Evolutionary conservation across 352 stramenopile genomes (phyloP).

Genomic region (Elongisporangium undulatum): DNA sequence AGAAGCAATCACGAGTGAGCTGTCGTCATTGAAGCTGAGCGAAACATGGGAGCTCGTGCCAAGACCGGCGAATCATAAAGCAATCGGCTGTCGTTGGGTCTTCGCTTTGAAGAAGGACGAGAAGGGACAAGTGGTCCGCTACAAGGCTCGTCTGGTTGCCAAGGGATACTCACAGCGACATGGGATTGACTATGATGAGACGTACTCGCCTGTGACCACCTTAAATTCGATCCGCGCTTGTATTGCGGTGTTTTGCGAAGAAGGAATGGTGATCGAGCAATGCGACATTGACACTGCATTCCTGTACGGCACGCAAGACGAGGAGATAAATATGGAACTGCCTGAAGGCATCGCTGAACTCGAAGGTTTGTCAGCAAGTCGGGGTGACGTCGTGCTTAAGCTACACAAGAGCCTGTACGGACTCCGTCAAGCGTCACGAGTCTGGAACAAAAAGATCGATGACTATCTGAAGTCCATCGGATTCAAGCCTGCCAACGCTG

Average conservation of each 20-base stretch:
- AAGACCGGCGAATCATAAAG: slow-evolving; percentile 2
- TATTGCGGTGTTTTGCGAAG: slow-evolving; percentile 2
- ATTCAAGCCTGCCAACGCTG: slow-evolving; percentile 9
- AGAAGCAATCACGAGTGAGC: slow-evolving; percentile 7
- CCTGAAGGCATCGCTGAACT: slow-evolving; percentile 7
- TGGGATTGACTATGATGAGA: slow-evolving; percentile 14
- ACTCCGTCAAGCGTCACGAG: slow-evolving; percentile 16
- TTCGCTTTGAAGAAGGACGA: slow-evolving; percentile 6
- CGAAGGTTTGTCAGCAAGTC: no score
- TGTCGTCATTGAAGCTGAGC: slow-evolving; percentile 8
- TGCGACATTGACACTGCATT: slow-evolving; percentile 21
- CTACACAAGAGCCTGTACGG: slow-evolving; percentile 7
- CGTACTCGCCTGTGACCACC: slow-evolving; percentile 9
- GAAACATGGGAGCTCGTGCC: slow-evolving; percentile 10
- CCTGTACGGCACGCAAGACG: slow-evolving; percentile 14
- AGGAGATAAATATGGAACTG: slow-evolving; percentile 19
- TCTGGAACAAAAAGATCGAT: slow-evolving; percentile 23
- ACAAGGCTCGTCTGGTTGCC: slow-evolving; percentile 9
- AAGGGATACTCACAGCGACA: slow-evolving; percentile 4
- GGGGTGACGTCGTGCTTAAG: no score
- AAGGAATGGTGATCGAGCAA: slow-evolving; percentile 13
- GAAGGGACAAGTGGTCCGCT: slow-evolving; percentile 2
- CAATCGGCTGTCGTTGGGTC: slow-evolving; percentile 5
- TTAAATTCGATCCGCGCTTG: slow-evolving; percentile 5
- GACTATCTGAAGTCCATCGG: slow-evolving; percentile 9